Evolutionary conservation across 768 basidiomycete genomes (phyloP), one percentile per base, ranked within the genome.

Genomic region (Mrakia frigida): DNA sequence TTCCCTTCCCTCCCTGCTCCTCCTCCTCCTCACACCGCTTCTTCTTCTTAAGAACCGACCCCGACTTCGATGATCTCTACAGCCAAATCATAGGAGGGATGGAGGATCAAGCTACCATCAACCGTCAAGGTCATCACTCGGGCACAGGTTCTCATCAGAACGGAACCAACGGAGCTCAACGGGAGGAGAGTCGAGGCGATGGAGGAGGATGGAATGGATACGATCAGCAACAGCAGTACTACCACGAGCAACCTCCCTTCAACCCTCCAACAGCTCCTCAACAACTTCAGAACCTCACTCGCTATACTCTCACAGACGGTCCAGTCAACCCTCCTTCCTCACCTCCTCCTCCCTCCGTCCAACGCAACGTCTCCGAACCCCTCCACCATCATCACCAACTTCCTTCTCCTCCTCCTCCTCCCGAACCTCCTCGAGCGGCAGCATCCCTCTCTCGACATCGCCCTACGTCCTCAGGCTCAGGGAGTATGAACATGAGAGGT

Each of bases 51-150:
- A 63, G 61, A 37, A 39, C 37, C 0, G 23, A 21, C 25, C 25
- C 35, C 25, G 65, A 68, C 11, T n/a, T 68, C 21, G 65, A 68
- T n/a, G 65, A 68, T 68, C 65, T 68, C 6, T 68, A 68, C 65
- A 68, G 65, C 65, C 18, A 68, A 21, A 68, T 68, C 37, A 68
- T 68, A 23, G 65, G 65, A 35, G 65, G 65, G 10, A 43, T 68
- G 65, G 65, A 39, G 1, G 65, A 68, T 1, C 39, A 25, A 28
- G 13, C 37, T 68, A 37, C 65, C 65, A 7, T 68, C 65, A 23
- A 16, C 35, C 65, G 39, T 25, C 63, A 67, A 13, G 21, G 33
- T n/a, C 52, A 53, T 53, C 52, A 53, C 18, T 53, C 52, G 10
- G 23, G 52, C 52, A 53, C 52, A 56, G 56, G n/a, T 1, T 23